Evolutionary conservation across 2,329 filamentous ascomycete genomes (phyloP).

Genomic region (Ceratocystis lukuohia): DNA sequence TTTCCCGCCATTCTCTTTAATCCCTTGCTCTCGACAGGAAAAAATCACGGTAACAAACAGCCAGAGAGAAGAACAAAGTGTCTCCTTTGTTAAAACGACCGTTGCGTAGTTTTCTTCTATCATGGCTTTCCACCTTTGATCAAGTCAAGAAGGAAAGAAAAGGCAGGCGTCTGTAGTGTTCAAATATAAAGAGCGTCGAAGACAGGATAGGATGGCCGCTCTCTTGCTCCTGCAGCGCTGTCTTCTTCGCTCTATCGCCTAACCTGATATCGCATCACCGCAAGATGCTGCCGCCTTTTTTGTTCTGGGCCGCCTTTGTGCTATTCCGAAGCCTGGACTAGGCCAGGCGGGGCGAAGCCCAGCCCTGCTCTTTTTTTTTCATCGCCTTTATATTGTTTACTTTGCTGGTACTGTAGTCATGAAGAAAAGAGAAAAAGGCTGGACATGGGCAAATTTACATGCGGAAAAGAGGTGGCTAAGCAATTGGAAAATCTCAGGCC

Average conservation of each 20-base stretch:
- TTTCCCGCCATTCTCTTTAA: conserved; percentile 20
- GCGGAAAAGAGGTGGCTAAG: background rate
- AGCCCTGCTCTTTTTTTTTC: background rate
- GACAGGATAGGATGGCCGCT: too few species aligned
- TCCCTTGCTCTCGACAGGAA: conserved; percentile 10
- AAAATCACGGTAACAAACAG: background rate
- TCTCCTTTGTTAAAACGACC: background rate
- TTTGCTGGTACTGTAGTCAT: background rate
- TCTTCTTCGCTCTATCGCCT: background rate
- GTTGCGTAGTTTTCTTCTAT: background rate
- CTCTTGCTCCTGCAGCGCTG: too few species aligned
- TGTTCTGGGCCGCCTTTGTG: too few species aligned
- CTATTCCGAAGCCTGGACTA: too few species aligned
- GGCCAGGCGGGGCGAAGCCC: background rate
- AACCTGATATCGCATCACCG: background rate
- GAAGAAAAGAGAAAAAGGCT: background rate
- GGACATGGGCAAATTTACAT: too few species aligned
- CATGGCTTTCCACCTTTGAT: background rate
- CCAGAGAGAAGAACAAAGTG: background rate
- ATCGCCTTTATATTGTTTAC: too few species aligned
- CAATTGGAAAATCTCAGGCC: background rate
- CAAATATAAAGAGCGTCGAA: too few species aligned
- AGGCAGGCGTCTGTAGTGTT: too few species aligned
- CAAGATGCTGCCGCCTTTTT: background rate
- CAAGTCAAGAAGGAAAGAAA: too few species aligned